These are phyloP conservation scores for Hypomyces rosellus DNA, from an alignment of 2,329 filamentous ascomycete genomes.

Conservation along the genomic window DNA sequence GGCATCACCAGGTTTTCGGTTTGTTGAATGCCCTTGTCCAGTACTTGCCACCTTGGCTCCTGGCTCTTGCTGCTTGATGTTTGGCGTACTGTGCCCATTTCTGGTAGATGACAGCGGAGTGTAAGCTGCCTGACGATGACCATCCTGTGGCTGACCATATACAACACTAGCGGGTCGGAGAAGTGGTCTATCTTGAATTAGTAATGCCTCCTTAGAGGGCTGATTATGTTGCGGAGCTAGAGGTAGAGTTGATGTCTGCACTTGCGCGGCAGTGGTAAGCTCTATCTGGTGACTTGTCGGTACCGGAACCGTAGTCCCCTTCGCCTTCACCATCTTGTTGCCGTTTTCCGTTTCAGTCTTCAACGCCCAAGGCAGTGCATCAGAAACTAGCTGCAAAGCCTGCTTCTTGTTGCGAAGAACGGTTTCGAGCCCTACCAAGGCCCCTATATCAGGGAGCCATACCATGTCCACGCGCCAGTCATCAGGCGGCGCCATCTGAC, in stretches of 20 bases:
- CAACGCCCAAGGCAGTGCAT: constrained; percentile 33
- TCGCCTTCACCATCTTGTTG: not conserved
- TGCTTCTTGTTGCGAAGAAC: constrained; percentile 25
- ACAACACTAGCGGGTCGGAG: constrained; percentile 23
- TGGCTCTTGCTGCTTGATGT: no score
- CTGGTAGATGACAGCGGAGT: not conserved
- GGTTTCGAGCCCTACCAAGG: constrained; percentile 23
- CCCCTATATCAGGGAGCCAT: constrained; percentile 29
- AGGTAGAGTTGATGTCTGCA: not conserved
- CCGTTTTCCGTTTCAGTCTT: constrained; percentile 3
- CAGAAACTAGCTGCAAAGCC: constrained; percentile 29
- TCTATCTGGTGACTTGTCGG: not conserved
- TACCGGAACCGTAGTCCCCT: not conserved
- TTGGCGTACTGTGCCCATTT: not conserved
- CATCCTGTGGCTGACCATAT: constrained; percentile 21
- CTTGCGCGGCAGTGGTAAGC: not conserved
- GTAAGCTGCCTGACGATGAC: not conserved
- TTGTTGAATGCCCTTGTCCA: no score
- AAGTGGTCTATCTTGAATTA: constrained; percentile 12
- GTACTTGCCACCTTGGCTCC: not conserved
- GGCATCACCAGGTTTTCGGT: no score
- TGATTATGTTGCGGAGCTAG: not conserved
- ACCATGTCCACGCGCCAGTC: constrained; percentile 46
- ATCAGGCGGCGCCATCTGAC: constrained; percentile 13
- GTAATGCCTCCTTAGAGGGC: not conserved